These are phyloP conservation scores for Peronospora farinosa DNA, from an alignment of 352 stramenopile genomes.

Conservation along the genomic window DNA sequence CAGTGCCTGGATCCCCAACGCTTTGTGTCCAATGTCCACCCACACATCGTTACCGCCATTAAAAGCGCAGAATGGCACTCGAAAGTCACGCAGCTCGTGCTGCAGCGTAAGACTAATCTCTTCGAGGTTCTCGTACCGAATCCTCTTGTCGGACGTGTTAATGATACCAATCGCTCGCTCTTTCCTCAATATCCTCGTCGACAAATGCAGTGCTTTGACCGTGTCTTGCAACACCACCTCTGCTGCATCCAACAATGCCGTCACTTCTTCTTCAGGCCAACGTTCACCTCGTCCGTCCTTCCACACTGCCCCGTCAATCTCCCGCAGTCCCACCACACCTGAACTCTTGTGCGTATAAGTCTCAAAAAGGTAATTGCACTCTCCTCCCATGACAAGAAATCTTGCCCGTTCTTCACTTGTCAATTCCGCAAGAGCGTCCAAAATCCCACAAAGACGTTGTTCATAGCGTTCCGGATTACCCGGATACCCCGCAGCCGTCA, in stretches of 20 bases:
- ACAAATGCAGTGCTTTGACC: constrained; percentile 77
- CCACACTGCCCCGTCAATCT: constrained; percentile 65
- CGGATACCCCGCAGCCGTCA: constrained; percentile 78
- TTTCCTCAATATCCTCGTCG: constrained; percentile 87
- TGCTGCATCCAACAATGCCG: constrained; percentile 79
- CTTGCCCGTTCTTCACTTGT: constrained; percentile 52
- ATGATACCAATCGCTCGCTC: constrained; percentile 91
- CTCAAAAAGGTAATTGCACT: constrained; percentile 94
- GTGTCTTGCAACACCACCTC: constrained; percentile 65
- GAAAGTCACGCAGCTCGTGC: constrained; percentile 67
- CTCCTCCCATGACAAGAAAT: constrained; percentile 91
- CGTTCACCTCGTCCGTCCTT: constrained; percentile 80
- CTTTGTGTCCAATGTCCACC: constrained; percentile 96
- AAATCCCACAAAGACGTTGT: constrained; percentile 63
- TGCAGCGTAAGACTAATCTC: constrained; percentile 91
- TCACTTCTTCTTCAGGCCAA: constrained; percentile 82
- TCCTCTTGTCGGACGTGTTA: constrained; percentile 74
- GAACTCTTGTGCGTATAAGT: constrained; percentile 43
- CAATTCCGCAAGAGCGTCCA: constrained; percentile 54
- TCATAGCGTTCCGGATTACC: constrained; percentile 64
- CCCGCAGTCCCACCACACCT: constrained; percentile 44
- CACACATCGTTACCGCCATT: constrained; percentile 95
- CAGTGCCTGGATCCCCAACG: constrained; percentile 89
- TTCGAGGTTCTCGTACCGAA: constrained; percentile 90
- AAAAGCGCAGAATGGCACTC: constrained; percentile 92